Conservation (phyloP, 495 filamentous ascomycete species). For the Podospora pseudopauciseta region DNA sequence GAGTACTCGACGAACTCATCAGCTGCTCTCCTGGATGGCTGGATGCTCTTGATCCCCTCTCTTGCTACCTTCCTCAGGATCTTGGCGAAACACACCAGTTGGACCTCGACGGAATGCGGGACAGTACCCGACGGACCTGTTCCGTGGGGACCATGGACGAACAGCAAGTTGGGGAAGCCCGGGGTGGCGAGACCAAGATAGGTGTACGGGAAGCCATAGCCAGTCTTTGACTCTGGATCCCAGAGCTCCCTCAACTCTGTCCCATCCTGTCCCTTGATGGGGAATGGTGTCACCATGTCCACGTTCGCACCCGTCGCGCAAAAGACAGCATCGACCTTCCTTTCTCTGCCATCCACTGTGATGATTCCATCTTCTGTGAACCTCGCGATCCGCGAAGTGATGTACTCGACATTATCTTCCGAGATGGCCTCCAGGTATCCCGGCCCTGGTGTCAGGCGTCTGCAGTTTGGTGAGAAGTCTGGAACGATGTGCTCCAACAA, state of each 20-base stretch:
- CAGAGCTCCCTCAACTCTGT: constrained; percentile 49
- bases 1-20: constrained; percentile 62
- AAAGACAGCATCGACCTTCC: constrained; percentile 57
- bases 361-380: constrained; percentile 57
- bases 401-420: constrained; percentile 60
- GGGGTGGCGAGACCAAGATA: constrained; percentile 62
- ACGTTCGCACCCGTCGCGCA: constrained; percentile 67
- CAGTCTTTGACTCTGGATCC: constrained; percentile 33
- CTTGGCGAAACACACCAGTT: constrained; percentile 59
- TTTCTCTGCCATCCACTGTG: constrained; percentile 48
- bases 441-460: constrained; percentile 66
- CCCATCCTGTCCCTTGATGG: constrained; percentile 49
- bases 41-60: constrained; percentile 61
- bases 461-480: constrained; percentile 63
- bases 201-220: constrained; percentile 58
- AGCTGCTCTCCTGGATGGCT: constrained; percentile 50
- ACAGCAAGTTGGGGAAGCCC: constrained; percentile 63
- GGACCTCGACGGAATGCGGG: constrained; percentile 51
- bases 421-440: constrained; percentile 68
- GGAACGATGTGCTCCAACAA: constrained; percentile 55
- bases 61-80: constrained; percentile 59
- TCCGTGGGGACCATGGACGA: constrained; percentile 55
- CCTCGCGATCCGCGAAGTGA: constrained; percentile 52
- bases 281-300: constrained; percentile 57
- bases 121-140: constrained; percentile 52